A percentile compares a stretch with the other conserved stretches of the same genome.
These are phyloP conservation scores for Aspergillus ustus DNA, from an alignment of 2,329 filamentous ascomycete species.

Conservation along the genomic window DNA sequence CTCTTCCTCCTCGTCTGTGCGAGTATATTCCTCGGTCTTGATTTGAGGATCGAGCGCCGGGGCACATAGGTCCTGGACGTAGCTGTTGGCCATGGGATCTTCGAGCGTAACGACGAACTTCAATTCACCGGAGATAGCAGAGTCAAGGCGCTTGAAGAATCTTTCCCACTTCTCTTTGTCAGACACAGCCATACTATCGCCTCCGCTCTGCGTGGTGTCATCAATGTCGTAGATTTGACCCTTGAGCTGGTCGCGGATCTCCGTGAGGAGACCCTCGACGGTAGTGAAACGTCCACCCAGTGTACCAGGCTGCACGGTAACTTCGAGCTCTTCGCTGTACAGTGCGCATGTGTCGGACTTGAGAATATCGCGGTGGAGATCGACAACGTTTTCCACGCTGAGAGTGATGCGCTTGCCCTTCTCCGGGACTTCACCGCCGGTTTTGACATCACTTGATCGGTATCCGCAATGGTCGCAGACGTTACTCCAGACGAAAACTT, in stretches of 20 bases:
- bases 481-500: constrained; percentile 94
- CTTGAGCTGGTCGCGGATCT: constrained; percentile 88
- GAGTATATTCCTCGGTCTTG: constrained; percentile 77
- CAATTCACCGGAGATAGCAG: constrained; percentile 78
- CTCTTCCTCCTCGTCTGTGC: constrained; percentile 91
- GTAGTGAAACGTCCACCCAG: constrained; percentile 96
- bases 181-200: constrained; percentile 73
- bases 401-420: constrained; percentile 84
- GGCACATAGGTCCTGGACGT: constrained; percentile 83
- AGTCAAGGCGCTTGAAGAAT: constrained; percentile 79
- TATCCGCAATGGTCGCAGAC: constrained; percentile 92
- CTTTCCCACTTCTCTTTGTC: constrained; percentile 74
- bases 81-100: constrained; percentile 90
- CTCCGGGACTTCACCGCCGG: constrained; percentile 86
- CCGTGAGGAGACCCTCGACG: constrained; percentile 88
- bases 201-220: constrained; percentile 61
- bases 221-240: constrained; percentile 82
- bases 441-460: constrained; percentile 96
- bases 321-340: constrained; percentile 81
- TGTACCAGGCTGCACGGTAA: constrained; percentile 89
- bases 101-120: constrained; percentile 82
- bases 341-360: constrained; percentile 93
- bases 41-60: constrained; percentile 86
- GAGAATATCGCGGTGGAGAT: constrained; percentile 89
- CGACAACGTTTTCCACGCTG: constrained; percentile 68